Base-by-base conservation (phyloP, 129 eudicot species). In the Lactuca sativa region DNA sequence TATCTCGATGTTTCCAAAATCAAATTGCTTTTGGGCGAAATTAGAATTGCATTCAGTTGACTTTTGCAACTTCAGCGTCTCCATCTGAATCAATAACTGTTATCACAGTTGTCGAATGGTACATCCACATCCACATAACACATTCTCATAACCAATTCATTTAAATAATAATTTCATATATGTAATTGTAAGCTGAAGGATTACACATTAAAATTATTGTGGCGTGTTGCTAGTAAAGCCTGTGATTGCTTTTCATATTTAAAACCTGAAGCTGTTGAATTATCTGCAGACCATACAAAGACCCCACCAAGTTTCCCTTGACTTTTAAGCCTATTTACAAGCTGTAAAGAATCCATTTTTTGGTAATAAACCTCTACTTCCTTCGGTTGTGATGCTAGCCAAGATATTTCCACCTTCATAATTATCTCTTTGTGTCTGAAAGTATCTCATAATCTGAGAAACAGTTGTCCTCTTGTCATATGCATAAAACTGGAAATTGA, bases 401-500 rank as follows among this genome's bases (percentile, higher is more conserved):
- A 85, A 62, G 12, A 85, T 67, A 49, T 74, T 63, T 1, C 89
- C 86, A 41, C 89, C 89, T 66, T 36, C 71, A 54, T 81, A 84
- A 9, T 84, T 81, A 7, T 67, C 55, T 4, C 64, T 74, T 48
- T 84, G 86, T 5, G 76, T 69, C 62, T 82, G 30, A 60, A 82
- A 77, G 25, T 77, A 63, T 0, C 52, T 52, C 31, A 90, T 72
- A 64, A 90, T 86, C 57, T 82, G 81, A 3, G 78, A 52, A 15
- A 84, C 90, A 1, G 51, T 86, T 0, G 93, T 89, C 62, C 82
- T 82, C n/a, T 68, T 18, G 57, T 82, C 93, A 52, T 90, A 90
- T 4, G 96, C 96, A 18, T 89, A 89, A 58, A 89, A 86, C 67
- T 89, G 96, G 55, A 86, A 89, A 69, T 89, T 89, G 4, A 90